These are phyloP conservation scores for Protostelium mycophagum DNA, from an alignment of 78 protist species.

Conservation along the genomic window DNA sequence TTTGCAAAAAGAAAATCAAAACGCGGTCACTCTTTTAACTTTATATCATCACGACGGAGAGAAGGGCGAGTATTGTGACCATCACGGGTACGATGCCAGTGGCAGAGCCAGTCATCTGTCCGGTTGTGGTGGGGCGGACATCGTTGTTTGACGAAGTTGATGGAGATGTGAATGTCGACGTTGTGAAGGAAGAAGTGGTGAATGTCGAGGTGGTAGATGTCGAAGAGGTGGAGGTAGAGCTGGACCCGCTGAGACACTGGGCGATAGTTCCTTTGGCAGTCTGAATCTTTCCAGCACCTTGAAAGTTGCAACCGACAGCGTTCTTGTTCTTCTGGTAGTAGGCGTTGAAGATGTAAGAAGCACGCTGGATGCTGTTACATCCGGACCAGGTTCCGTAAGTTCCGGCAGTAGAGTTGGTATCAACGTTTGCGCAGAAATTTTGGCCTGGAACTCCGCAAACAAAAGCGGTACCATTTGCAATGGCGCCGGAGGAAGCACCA, in stretches of 20 bases:
- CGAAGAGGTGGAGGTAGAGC: background rate
- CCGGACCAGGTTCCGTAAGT: background rate
- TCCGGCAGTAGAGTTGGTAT: background rate
- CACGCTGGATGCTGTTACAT: background rate
- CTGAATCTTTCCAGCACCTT: background rate
- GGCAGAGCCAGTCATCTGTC: too few relatives aligned
- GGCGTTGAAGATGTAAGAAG: background rate
- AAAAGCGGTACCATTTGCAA: background rate
- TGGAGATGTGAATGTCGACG: background rate
- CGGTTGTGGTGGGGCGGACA: too few relatives aligned
- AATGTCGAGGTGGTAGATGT: background rate
- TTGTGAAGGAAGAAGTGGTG: background rate
- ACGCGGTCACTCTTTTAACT: too few relatives aligned
- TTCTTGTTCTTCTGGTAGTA: background rate
- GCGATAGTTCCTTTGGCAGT: background rate
- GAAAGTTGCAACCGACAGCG: background rate
- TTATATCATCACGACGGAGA: too few relatives aligned
- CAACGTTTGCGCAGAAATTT: background rate
- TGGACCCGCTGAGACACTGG: background rate
- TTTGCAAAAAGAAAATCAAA: too few relatives aligned
- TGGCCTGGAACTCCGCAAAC: background rate
- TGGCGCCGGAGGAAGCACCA: background rate
- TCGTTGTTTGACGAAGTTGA: background rate
- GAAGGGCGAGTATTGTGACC: too few relatives aligned
- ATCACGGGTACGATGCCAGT: too few relatives aligned